Conservation (phyloP, 441 rosid species). For the Erysimum pusillum region DNA sequence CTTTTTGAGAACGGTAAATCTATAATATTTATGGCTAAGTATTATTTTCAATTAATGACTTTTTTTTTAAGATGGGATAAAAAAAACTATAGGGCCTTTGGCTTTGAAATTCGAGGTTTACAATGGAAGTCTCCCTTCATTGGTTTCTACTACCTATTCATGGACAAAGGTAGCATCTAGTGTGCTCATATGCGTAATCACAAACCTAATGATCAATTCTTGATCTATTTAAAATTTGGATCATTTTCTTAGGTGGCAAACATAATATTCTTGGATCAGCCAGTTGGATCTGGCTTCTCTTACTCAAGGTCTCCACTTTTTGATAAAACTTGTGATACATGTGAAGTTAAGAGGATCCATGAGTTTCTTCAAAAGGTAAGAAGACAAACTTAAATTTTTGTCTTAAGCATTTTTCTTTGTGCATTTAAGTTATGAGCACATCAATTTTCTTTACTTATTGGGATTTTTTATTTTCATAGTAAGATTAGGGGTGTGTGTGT, state of each 20-base stretch:
- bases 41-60: no score
- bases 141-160: slow-evolving; percentile 39
- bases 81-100: background rate
- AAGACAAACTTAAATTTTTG: background rate
- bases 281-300: slow-evolving; percentile 57
- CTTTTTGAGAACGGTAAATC: slow-evolving; percentile 58
- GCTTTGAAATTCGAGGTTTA: background rate
- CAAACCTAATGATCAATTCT: background rate
- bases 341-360: slow-evolving; percentile 26
- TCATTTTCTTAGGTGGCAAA: slow-evolving; percentile 29
- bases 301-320: slow-evolving; percentile 39
- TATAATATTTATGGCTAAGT: no score
- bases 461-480: no score
- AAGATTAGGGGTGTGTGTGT: no score
- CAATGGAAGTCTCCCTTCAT: slow-evolving; percentile 29
- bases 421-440: background rate
- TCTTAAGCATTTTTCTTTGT: background rate
- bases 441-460: no score
- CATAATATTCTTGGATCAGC: slow-evolving; percentile 54
- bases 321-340: slow-evolving; percentile 38
- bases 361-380: slow-evolving; percentile 49
- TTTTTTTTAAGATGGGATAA: no score
- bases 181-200: background rate
- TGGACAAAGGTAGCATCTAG: slow-evolving; percentile 32
- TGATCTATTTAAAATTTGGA: background rate